Percentiles rank a stretch among this genome's conserved stretches.
Conservation (phyloP, 176 grass and related monocot species). For the Oryza rufipogon region DNA sequence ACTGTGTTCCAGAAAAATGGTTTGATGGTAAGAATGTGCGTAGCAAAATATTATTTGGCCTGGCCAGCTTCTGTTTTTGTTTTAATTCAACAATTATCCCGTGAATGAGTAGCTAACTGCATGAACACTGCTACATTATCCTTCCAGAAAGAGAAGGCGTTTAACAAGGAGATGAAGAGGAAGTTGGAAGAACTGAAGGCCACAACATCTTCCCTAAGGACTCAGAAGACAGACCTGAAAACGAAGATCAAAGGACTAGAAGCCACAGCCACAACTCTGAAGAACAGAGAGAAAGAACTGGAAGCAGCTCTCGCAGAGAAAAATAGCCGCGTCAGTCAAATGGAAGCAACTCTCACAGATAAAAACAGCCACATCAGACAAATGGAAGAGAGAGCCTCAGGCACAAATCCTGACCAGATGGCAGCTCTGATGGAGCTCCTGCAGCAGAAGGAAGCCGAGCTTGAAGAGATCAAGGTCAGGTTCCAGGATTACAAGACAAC, state of each 20-base stretch:
- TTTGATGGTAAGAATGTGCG: background rate
- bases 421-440: constrained; percentile 67
- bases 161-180: constrained; percentile 58
- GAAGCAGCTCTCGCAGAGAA: constrained; percentile 62
- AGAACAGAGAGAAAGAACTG: constrained; percentile 69
- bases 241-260: constrained; percentile 72
- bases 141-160: constrained; percentile 84
- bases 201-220: constrained; percentile 65
- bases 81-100: background rate
- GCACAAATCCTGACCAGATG: constrained; percentile 45
- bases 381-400: constrained; percentile 36
- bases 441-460: constrained; percentile 68
- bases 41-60: background rate
- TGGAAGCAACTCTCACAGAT: constrained; percentile 54
- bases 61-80: background rate
- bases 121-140: background rate
- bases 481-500: constrained; percentile 40
- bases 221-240: constrained; percentile 69
- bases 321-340: constrained; percentile 28
- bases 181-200: constrained; percentile 71
- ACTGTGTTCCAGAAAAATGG: background rate
- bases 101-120: constrained; percentile 20
- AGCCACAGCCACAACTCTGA: constrained; percentile 48
- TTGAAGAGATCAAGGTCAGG: constrained; percentile 73
- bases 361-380: constrained; percentile 65